A percentile compares a stretch with the other conserved stretches of the same genome.
Conservation (phyloP, 1,284 basidiomycete species). For the Microbotryum silenes-acaulis region DNA sequence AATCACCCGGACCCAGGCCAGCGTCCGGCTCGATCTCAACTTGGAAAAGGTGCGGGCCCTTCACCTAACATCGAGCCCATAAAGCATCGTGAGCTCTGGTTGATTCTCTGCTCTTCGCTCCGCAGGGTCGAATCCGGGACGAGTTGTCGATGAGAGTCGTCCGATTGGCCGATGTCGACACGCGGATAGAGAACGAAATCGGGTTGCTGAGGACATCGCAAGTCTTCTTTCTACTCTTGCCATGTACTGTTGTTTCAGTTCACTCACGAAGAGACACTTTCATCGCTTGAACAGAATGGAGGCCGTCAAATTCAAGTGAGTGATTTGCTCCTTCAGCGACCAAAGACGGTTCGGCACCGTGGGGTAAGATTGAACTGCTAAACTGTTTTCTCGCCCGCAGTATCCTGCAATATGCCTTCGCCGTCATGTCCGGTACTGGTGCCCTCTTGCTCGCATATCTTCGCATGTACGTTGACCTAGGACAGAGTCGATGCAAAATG, state of each 20-base stretch:
- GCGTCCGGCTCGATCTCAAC: constrained; percentile 90
- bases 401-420: constrained; percentile 35
- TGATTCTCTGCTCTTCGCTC: not conserved
- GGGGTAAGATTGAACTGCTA: not conserved
- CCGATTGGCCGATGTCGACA: constrained; percentile 98
- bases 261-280: not conserved
- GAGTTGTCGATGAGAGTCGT: constrained; percentile 86
- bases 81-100: not conserved
- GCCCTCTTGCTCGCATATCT: constrained; percentile 34
- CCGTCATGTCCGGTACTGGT: constrained; percentile 35
- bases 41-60: constrained; percentile 65
- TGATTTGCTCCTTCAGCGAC: not conserved
- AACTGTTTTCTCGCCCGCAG: constrained; percentile 3
- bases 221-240: not conserved
- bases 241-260: not conserved
- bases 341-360: too few species aligned
- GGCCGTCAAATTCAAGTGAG: constrained; percentile 36
- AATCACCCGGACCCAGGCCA: constrained; percentile 83
- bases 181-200: constrained; percentile 94
- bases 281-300: constrained; percentile 28
- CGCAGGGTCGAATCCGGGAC: constrained; percentile 72
- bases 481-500: too few species aligned
- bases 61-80: not conserved
- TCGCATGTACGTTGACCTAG: constrained; percentile 21
- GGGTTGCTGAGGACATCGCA: constrained; percentile 65